Base-by-base conservation (phyloP, 495 filamentous ascomycete species). In the Geoglossum glabrum region DNA sequence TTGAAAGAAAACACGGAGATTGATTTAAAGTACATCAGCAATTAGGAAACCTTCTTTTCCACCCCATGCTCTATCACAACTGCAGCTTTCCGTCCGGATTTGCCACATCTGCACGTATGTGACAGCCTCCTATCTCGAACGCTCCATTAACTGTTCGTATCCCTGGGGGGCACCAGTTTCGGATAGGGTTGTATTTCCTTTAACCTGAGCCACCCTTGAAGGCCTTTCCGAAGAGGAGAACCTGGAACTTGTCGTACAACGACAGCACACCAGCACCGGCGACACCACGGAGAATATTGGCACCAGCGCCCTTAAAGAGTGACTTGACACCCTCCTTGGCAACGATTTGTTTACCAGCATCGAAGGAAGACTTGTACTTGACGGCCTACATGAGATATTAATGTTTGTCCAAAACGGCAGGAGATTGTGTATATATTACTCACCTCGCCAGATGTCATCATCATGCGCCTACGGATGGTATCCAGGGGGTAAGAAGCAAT, bases 211-310 rank as follows among this genome's bases (percentile, higher is more conserved):
- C 83, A 73, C 82, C 81, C 81, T 95, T 96, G 92, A 89, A 98
- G 78, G 87, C 84, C 87, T 98, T 95, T 71, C 92, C 92, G 86
- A 98, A 96, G 74, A 98, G 78, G 71, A 98, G 73, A 69, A 98
- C 79, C 84, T 98, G 92, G 72, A 83, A 86, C 79, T 97, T 92
- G 73, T 98, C 92, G 75, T 98, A 98, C 86, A 98, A 95, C 70
- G 92, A 98, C 70, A 98, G 81, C 73, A 98, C 92, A 97, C 92
- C 92, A 76, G 92, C 92, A 88, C 92, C 92, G 70, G 92, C 92
- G 68, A 98, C 92, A 95, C 92, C 92, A 95, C 92, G 92, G 78
- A 98, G 93, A 74, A 98, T 98, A 84, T 98, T 98, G 77, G 92
- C 92, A 86, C 93, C 92, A 69, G 92, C 92, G 87, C 92, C 92